These are phyloP conservation scores for Phytophthora ramorum DNA, from an alignment of 352 stramenopile species.

Conservation along the genomic window DNA sequence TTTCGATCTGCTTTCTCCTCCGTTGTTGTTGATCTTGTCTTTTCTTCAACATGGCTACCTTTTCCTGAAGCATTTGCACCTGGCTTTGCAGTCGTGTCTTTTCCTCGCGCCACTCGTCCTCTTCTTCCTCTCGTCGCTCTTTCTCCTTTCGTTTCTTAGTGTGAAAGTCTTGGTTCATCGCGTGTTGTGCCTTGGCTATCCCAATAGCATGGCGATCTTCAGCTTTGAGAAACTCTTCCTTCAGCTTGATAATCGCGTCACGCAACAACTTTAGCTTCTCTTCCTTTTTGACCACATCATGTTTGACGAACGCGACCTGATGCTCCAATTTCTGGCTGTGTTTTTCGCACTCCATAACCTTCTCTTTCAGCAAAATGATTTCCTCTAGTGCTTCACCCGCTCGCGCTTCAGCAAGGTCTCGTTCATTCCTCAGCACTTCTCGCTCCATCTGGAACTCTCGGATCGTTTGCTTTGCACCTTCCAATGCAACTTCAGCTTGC, in stretches of 20 bases:
- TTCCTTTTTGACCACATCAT: slow-evolving; percentile 59
- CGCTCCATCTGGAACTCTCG: slow-evolving; percentile 68
- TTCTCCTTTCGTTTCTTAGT: slow-evolving; percentile 47
- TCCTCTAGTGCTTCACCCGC: slow-evolving; percentile 86
- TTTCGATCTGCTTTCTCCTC: slow-evolving; percentile 19
- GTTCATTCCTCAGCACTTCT: slow-evolving; percentile 62
- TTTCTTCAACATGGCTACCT: slow-evolving; percentile 53
- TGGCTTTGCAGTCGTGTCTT: slow-evolving; percentile 61
- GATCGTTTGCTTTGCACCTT: slow-evolving; percentile 51
- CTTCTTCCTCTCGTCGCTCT: slow-evolving; percentile 44
- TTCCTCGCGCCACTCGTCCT: slow-evolving; percentile 54
- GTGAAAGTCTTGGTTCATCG: slow-evolving; percentile 41
- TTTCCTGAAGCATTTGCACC: slow-evolving; percentile 72
- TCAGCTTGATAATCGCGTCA: slow-evolving; percentile 86
- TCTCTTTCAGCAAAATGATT: slow-evolving; percentile 70
- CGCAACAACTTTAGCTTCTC: slow-evolving; percentile 73
- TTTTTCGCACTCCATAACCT: slow-evolving; percentile 40
- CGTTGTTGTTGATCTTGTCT: slow-evolving; percentile 33
- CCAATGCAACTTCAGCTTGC: slow-evolving; percentile 63
- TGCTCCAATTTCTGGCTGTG: slow-evolving; percentile 53
- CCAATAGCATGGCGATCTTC: slow-evolving; percentile 84
- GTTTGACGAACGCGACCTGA: slow-evolving; percentile 49
- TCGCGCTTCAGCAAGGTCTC: slow-evolving; percentile 76
- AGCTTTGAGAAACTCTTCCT: slow-evolving; percentile 90
- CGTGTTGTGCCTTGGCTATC: slow-evolving; percentile 61